Evolutionary conservation across 1,139 yeast genomes (phyloP).

Genomic region (Pneumocystis sp.): DNA sequence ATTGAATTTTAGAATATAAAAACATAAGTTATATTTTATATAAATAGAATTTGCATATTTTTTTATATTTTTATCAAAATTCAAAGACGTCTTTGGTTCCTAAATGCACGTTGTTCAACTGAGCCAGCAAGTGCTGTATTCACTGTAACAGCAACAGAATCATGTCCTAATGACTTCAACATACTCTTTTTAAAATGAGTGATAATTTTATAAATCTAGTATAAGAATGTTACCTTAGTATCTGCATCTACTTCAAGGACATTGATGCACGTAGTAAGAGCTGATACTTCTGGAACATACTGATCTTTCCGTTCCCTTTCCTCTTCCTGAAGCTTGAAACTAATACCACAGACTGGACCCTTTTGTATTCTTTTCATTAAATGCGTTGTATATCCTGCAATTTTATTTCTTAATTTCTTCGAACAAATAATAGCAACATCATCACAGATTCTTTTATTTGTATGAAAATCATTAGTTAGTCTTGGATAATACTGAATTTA

Average conservation of each 20-base stretch:
- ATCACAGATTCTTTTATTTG: constrained; percentile 98
- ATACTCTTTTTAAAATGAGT: constrained; percentile 29
- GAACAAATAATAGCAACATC: constrained; percentile 99
- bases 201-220: background rate
- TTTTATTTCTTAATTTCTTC: constrained; percentile 99
- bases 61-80: background rate
- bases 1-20: background rate
- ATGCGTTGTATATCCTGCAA: constrained; percentile 99
- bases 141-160: constrained; percentile 61
- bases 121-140: background rate
- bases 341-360: constrained; percentile 99
- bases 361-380: constrained; percentile 99
- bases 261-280: constrained; percentile 94
- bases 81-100: background rate
- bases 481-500: constrained; percentile 72
- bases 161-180: constrained; percentile 89
- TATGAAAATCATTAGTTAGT: constrained; percentile 98
- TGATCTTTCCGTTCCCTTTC: constrained; percentile 99
- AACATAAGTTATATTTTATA: background rate
- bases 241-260: constrained; percentile 96
- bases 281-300: constrained; percentile 99
- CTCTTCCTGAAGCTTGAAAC: constrained; percentile 99
- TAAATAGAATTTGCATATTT: background rate
- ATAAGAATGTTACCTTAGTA: constrained; percentile 45
- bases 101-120: background rate